Evolutionary conservation across 2,329 filamentous ascomycete genomes (phyloP), one percentile per base, ranked within the genome.

Genomic region (Paecilomyces sp.): DNA sequence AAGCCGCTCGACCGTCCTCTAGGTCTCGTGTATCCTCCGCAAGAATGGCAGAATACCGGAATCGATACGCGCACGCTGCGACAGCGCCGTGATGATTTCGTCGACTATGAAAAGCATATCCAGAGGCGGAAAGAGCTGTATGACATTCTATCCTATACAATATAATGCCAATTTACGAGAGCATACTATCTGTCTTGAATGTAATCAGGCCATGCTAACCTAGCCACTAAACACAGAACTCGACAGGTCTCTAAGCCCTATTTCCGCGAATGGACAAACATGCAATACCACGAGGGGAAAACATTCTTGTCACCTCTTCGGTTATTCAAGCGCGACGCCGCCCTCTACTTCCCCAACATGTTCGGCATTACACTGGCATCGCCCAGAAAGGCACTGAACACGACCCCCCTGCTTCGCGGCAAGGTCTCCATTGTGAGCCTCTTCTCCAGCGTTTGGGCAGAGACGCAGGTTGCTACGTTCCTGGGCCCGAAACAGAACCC

Each of bases 271-370:
- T 97, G 92, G 89, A 85, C 85, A 61, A 94, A 95, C 76, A 84
- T 97, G 75, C 83, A 88, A 65, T 88, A 94, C 65, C 77, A 82
- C 77, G 86, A 92, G 68, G 94, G 94, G 69, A 99, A 99, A 77
- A 91, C 91, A 25, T 99, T 97, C 77, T 80, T 93, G 57, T 87
- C 91, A 22, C 93, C 93, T 41, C 85, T 89, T 3, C 83, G 88
- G n/a, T 83, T 93, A 55, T 97, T 97, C 82, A 89, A 87, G 69
- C 83, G 83, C 64, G 90, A 95, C 47, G 83, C 87, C 57, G 89
- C 93, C 4, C 84, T 97, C 64, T 97, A 89, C 80, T 97, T 99
- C 78, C 94, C 94, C 54, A 99, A 99, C 77, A 81, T 99, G 60
- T 85, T 84, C 72, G 94, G 94, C 54, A 81, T 84, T 66, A 97